phyloP scores from a whole-genome alignment of 1,284 basidiomycete species.

The Mrakiaceae sp. region DNA sequence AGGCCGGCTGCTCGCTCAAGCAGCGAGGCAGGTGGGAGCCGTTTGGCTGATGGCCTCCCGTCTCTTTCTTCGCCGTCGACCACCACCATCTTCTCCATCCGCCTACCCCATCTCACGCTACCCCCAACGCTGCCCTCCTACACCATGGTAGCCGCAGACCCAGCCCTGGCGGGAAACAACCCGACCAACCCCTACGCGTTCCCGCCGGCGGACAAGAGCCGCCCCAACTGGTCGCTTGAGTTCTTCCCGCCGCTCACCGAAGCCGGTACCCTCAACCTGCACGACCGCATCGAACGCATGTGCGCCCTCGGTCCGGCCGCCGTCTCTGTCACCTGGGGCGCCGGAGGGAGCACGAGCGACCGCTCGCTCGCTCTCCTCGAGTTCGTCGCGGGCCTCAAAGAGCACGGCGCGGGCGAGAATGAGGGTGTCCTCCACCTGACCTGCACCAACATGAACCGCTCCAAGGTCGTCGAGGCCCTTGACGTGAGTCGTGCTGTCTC shows the following conservation, averaged over 20 bases:
- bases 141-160: too few relatives aligned
- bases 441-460: conserved; percentile 92
- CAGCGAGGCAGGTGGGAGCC: too few relatives aligned
- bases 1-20: too few relatives aligned
- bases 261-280: conserved; percentile 78
- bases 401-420: conserved; percentile 47
- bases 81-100: background rate
- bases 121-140: background rate
- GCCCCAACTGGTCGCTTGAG: conserved; percentile 36
- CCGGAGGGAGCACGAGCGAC: conserved; percentile 85
- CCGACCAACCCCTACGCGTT: too few relatives aligned
- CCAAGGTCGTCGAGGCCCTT: conserved; percentile 72
- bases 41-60: too few relatives aligned
- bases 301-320: conserved; percentile 45
- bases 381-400: conserved; percentile 39
- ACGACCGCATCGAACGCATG: conserved; percentile 66
- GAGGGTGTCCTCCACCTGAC: conserved; percentile 91
- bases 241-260: conserved; percentile 94
- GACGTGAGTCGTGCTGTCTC: conserved; percentile 42
- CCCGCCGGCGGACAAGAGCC: background rate
- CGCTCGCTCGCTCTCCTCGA: conserved; percentile 73
- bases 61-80: too few relatives aligned
- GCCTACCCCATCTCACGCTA: background rate
- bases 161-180: too few relatives aligned
- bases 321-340: conserved; percentile 89